Conservation (phyloP, 1,284 basidiomycete genomes). For the Puccinia polysora region DNA sequence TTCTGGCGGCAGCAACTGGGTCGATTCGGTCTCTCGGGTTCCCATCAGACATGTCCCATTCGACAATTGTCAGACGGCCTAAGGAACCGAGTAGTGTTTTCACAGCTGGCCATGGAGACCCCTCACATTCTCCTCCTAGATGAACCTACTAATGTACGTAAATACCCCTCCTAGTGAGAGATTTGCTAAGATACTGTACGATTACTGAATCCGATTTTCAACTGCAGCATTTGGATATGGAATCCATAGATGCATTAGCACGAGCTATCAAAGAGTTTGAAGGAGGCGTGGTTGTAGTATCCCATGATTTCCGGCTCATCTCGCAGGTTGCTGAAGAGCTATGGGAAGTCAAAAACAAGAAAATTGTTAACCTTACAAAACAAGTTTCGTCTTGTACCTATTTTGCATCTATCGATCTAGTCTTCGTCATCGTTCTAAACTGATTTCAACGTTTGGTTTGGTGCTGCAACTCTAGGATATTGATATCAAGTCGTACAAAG, state of each 20-base stretch:
- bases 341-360: conserved; percentile 95
- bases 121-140: conserved; percentile 54
- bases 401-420: background rate
- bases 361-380: conserved; percentile 86
- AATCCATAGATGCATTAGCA: conserved; percentile 90
- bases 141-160: conserved; percentile 40
- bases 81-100: conserved; percentile 69
- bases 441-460: background rate
- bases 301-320: conserved; percentile 93
- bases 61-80: conserved; percentile 91
- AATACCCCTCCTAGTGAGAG: background rate
- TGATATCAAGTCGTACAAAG: conserved; percentile 85
- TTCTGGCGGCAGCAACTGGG: conserved; percentile 93
- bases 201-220: conserved; percentile 7
- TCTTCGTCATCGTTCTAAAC: background rate
- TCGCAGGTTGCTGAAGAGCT: conserved; percentile 93
- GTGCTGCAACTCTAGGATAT: conserved; percentile 51
- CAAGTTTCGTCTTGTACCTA: conserved; percentile 58
- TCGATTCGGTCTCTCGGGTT: conserved; percentile 87
- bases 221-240: conserved; percentile 64
- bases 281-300: conserved; percentile 95
- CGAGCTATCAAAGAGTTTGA: conserved; percentile 92
- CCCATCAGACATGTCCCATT: conserved; percentile 90
- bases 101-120: conserved; percentile 56
- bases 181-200: background rate